Conservation (phyloP, 768 basidiomycete species). For the Suillus subalutaceus region DNA sequence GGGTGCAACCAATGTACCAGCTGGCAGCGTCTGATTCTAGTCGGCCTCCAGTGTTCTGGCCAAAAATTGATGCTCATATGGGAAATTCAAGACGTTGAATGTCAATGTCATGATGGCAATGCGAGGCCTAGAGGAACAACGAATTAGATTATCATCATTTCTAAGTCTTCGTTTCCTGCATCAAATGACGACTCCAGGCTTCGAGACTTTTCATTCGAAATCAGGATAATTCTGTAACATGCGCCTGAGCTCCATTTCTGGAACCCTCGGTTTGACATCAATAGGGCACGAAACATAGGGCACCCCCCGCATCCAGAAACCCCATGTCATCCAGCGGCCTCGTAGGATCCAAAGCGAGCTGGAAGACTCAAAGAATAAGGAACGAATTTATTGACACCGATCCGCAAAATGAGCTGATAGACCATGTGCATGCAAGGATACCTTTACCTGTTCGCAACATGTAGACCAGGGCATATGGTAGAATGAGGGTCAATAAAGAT, state of each 20-base stretch:
- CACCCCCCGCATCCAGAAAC: neutral
- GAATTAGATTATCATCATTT: too few species aligned
- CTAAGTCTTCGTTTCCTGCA: too few species aligned
- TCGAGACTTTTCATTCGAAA: too few species aligned
- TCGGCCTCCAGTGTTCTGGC: constrained; percentile 39
- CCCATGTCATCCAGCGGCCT: neutral
- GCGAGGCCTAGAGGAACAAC: too few species aligned
- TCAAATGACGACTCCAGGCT: too few species aligned
- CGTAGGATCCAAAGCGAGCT: neutral
- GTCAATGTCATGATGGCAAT: neutral
- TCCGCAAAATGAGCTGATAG: constrained; percentile 1
- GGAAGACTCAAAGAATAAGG: too few species aligned
- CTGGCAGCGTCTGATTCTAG: neutral
- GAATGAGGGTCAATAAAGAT: neutral
- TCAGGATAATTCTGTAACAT: neutral
- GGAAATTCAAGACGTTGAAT: neutral
- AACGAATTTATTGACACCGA: constrained; percentile 31
- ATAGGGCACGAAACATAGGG: neutral
- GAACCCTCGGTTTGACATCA: neutral
- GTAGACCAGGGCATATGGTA: constrained; percentile 28
- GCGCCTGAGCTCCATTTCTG: neutral
- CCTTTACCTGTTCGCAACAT: neutral
- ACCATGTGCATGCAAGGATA: neutral
- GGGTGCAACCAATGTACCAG: neutral
- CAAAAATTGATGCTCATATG: neutral